These are phyloP conservation scores for Epichloe gansuensis DNA, from an alignment of 2,329 filamentous ascomycete species.

Conservation along the genomic window DNA sequence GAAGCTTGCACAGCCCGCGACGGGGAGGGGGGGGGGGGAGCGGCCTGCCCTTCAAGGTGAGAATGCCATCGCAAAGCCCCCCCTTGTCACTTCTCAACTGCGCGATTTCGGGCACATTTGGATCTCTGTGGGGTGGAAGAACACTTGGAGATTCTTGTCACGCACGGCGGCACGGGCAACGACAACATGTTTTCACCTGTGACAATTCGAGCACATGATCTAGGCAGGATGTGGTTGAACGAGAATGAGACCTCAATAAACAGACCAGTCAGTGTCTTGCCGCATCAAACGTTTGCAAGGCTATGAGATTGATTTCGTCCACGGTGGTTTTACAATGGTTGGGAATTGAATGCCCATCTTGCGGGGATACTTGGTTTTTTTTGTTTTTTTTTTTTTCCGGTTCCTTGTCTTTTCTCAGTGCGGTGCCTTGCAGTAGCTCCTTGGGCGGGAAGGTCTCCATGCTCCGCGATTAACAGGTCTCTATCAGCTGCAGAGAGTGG, in stretches of 20 bases:
- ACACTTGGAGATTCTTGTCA: not conserved
- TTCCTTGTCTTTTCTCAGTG: not conserved
- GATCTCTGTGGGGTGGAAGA: not conserved
- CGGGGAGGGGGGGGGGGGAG: not conserved
- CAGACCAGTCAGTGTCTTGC: not conserved
- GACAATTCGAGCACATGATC: not conserved
- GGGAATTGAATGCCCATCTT: not conserved
- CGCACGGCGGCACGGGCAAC: not conserved
- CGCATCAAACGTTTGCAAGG: not conserved
- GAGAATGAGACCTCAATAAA: not conserved
- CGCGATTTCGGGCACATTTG: not conserved
- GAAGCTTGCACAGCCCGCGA: not conserved
- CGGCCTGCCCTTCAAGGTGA: not conserved
- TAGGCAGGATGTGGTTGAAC: not conserved
- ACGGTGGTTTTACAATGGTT: too few relatives aligned
- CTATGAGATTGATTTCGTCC: not conserved
- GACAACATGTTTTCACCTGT: not conserved
- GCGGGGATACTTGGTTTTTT: too few relatives aligned
- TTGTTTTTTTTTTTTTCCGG: too few relatives aligned
- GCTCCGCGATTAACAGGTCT: not conserved
- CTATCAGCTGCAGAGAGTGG: too few relatives aligned
- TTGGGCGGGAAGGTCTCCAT: not conserved
- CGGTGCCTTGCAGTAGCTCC: conserved; percentile 3
- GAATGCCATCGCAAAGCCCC: not conserved
- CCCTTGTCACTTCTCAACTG: not conserved